Conservation (phyloP, 108 stramenopile species). For the Nitzschia inconspicua region DNA sequence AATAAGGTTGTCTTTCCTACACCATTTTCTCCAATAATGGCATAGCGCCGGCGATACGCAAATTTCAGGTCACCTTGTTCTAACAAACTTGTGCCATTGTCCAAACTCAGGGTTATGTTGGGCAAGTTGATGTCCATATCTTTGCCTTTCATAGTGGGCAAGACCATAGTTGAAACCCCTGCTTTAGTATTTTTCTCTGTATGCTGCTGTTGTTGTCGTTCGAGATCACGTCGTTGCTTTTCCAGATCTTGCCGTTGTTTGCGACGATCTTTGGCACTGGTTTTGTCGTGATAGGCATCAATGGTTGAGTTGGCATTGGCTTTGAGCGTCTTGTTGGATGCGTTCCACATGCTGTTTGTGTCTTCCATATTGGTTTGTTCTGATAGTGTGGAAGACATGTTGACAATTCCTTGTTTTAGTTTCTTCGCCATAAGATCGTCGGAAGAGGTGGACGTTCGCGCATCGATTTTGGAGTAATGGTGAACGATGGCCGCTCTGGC, state of each 20-base stretch:
- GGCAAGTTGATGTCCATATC: constrained; percentile 82
- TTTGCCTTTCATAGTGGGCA: constrained; percentile 73
- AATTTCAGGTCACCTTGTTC: constrained; percentile 90
- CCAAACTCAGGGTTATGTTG: constrained; percentile 75
- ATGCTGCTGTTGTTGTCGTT: constrained; percentile 12
- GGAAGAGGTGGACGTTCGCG: too few species aligned
- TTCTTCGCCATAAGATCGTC: too few species aligned
- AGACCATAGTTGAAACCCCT: constrained; percentile 67
- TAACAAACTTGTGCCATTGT: constrained; percentile 88
- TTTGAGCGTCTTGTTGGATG: constrained; percentile 50
- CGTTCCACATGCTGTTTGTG: constrained; percentile 30
- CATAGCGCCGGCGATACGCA: constrained; percentile 90
- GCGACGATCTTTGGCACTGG: constrained; percentile 72
- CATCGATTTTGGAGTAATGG: background rate
- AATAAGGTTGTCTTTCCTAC: constrained; percentile 90
- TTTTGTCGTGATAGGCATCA: constrained; percentile 57
- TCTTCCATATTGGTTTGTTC: constrained; percentile 46
- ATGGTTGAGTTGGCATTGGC: constrained; percentile 68
- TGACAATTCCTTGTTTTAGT: constrained; percentile 65
- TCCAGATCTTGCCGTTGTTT: constrained; percentile 74
- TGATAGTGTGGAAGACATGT: constrained; percentile 55
- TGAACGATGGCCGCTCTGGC: constrained; percentile 20
- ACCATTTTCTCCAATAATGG: constrained; percentile 91
- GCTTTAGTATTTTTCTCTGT: constrained; percentile 50
- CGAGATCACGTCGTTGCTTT: constrained; percentile 50